Conservation (phyloP, 1,284 basidiomycete genomes). For the Cryptococcus sp. region DNA sequence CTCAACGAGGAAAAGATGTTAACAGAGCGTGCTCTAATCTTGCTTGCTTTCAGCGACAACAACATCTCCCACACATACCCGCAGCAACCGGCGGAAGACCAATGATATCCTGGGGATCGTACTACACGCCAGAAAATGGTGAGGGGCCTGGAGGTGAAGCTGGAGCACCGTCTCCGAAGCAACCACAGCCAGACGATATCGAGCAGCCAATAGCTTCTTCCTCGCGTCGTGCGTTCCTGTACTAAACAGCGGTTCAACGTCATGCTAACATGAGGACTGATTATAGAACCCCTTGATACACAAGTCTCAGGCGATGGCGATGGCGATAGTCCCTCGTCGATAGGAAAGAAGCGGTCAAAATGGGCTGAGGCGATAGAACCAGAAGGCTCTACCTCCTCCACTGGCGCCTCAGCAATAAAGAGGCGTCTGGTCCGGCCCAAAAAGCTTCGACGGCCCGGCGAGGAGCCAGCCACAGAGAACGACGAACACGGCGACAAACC, state of each 20-base stretch:
- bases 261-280: too few species aligned
- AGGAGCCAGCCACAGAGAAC: not conserved
- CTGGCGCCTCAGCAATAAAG: slow-evolving; percentile 29
- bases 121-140: not conserved
- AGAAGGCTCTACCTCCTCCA: slow-evolving; percentile 1
- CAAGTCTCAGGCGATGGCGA: not conserved
- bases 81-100: too few species aligned
- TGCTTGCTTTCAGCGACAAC: too few species aligned
- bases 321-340: not conserved
- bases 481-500: too few species aligned
- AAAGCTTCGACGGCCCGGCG: slow-evolving; percentile 32
- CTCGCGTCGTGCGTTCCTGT: slow-evolving; percentile 10
- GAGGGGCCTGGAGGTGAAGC: not conserved
- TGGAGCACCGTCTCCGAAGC: not conserved
- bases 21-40: too few species aligned
- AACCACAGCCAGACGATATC: too few species aligned
- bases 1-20: not conserved
- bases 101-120: not conserved
- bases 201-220: slow-evolving; percentile 19
- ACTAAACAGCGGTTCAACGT: not conserved
- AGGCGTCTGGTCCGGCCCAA: slow-evolving; percentile 41
- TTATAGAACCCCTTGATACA: too few species aligned
- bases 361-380: slow-evolving; percentile 3
- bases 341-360: slow-evolving; percentile 11
- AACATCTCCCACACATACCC: too few species aligned